Base-by-base conservation (phyloP, 148 eudicot species). In the Silene latifolia region DNA sequence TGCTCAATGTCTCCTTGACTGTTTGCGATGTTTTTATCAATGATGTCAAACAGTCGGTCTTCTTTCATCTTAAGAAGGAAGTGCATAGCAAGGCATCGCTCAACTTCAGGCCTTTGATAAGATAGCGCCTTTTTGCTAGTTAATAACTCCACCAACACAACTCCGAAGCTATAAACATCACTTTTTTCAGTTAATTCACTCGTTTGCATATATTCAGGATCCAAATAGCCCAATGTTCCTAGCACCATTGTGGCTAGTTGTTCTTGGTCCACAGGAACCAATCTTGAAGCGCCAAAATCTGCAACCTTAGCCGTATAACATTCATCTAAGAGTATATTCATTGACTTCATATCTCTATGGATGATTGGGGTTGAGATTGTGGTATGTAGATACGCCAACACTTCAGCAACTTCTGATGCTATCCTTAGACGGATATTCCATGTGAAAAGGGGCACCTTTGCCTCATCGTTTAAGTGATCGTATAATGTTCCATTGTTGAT, bases 121-220 rank as follows among this genome's bases (percentile, higher is more conserved):
- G 67, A 75, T 54, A 80, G 0, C 0, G 75, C 78, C 29, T 64
- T 53, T 53, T 57, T 25, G 42, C 75, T 19, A 12, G 82, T 75
- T 12, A 80, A 25, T 24, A 80, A 60, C 61, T 80, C 79, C 35
- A 75, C 72, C 4, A 80, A 32, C 1, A 80, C 82, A 44, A 80
- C 82, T 0, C 79, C 82, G 44, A 80, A 80, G 13, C 82, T 80
- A 27, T 80, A 80, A 18, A 80, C 82, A 71, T 75, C 79, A 27
- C 79, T 80, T 27, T 75, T 80, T 32, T 63, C 68, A 4, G 75
- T 80, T 42, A 75, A 12, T 27, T 75, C 72, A 71, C 53, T 25
- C 5, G 79, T 80, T 29, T 80, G 76, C 56, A 71, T 9, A 53
- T 71, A 80, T 12, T 80, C 72, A 2, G 79, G 79, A 24, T 80